Percentiles rank a stretch among this genome's conserved stretches.
Evolutionary conservation across 1,284 basidiomycete genomes (phyloP).

Genomic region (Malassezia japonica): DNA sequence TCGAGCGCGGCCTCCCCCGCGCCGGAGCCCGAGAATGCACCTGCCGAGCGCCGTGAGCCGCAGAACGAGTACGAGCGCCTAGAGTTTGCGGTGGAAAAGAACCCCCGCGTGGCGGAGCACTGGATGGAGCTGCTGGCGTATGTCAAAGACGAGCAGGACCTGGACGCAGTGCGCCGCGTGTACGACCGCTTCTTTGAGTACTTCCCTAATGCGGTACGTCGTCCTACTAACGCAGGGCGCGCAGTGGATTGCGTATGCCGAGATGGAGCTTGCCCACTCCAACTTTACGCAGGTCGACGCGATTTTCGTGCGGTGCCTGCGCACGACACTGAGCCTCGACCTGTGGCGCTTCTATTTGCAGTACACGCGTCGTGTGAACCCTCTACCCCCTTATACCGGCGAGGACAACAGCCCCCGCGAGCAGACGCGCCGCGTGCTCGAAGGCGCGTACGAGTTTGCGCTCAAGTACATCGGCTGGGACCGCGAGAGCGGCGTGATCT

Average conservation of each 20-base stretch:
- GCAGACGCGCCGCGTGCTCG: conserved; percentile 61
- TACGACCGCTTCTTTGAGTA: conserved; percentile 66
- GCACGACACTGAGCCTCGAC: conserved; percentile 70
- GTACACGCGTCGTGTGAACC: conserved; percentile 45
- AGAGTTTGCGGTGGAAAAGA: conserved; percentile 49
- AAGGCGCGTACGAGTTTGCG: conserved; percentile 87
- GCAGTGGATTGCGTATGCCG: conserved; percentile 58
- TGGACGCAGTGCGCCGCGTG: conserved; percentile 60
- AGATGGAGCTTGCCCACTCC: conserved; percentile 64
- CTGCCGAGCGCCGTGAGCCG: not conserved
- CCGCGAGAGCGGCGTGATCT: conserved; percentile 54
- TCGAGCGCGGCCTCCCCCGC: too few relatives aligned
- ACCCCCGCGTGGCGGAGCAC: conserved; percentile 58
- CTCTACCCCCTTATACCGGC: conserved; percentile 33
- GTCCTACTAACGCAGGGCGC: conserved; percentile 29
- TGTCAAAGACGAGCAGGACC: conserved; percentile 60
- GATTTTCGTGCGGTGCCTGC: conserved; percentile 69
- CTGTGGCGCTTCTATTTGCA: conserved; percentile 62
- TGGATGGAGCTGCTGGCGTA: conserved; percentile 62
- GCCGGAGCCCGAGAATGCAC: not conserved
- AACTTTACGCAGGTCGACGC: conserved; percentile 53
- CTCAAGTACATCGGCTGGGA: conserved; percentile 75
- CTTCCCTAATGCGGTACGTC: conserved; percentile 67
- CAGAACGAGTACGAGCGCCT: conserved; percentile 12
- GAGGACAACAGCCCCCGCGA: conserved; percentile 53